phyloP scores from a whole-genome alignment of 179 eudicot genomes.

The Silene coronaria region DNA sequence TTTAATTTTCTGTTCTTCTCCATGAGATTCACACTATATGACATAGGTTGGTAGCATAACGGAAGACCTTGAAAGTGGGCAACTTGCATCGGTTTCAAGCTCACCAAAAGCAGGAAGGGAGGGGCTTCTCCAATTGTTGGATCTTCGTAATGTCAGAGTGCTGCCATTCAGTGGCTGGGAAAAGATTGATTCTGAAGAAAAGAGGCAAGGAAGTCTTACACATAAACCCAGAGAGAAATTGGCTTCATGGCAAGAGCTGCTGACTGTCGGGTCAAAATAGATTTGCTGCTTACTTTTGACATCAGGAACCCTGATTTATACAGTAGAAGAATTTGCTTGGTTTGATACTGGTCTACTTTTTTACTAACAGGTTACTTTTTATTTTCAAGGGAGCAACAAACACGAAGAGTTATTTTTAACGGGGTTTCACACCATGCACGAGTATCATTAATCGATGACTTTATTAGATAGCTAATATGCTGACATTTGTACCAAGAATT shows the following conservation, averaged over 20 bases:
- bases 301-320: too few relatives aligned
- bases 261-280: constrained; percentile 54
- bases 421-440: too few relatives aligned
- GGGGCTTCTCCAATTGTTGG: constrained; percentile 62
- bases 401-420: too few relatives aligned
- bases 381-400: too few relatives aligned
- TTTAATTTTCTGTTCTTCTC: background rate
- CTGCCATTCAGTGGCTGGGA: constrained; percentile 73
- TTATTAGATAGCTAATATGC: too few relatives aligned
- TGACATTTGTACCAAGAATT: too few relatives aligned
- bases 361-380: too few relatives aligned
- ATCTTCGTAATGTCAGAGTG: constrained; percentile 45
- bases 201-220: constrained; percentile 56
- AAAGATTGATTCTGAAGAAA: constrained; percentile 76
- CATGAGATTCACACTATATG: background rate
- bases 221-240: constrained; percentile 75
- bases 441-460: too few relatives aligned
- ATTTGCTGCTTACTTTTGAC: too few relatives aligned
- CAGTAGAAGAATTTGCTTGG: too few relatives aligned
- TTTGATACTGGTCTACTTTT: too few relatives aligned
- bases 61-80: constrained; percentile 58
- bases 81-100: constrained; percentile 35
- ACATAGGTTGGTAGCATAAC: constrained; percentile 59
- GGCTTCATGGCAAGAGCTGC: constrained; percentile 62
- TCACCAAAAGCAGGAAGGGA: constrained; percentile 66